phyloP scores from a whole-genome alignment of 257 asterid genomes.

The Ilex aquifolium region DNA sequence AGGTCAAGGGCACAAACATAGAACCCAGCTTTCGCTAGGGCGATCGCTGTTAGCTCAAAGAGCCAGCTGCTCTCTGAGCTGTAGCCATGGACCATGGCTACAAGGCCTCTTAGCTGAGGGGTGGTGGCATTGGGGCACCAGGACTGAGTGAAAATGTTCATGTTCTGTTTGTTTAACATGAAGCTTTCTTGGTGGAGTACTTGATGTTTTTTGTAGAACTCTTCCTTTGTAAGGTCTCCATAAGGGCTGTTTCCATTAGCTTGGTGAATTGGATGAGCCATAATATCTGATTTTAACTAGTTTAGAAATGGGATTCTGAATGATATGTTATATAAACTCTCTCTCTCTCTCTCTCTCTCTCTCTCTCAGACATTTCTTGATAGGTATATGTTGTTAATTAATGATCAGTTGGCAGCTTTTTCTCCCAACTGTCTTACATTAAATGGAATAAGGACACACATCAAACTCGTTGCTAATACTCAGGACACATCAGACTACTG shows the following conservation, averaged over 20 bases:
- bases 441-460: no score
- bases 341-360: no score
- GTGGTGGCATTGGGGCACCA: constrained; percentile 47
- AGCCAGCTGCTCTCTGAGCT: constrained; percentile 77
- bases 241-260: constrained; percentile 76
- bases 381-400: no score
- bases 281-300: not conserved
- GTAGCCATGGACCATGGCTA: constrained; percentile 85
- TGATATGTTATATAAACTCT: no score
- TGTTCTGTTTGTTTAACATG: constrained; percentile 45
- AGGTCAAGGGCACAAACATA: constrained; percentile 61
- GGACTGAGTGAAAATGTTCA: constrained; percentile 59
- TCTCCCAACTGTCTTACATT: no score
- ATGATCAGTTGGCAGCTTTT: no score
- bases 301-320: no score
- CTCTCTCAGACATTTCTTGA: no score
- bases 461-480: no score
- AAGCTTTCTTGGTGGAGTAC: constrained; percentile 51
- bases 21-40: constrained; percentile 67
- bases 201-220: constrained; percentile 58
- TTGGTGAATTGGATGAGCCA: constrained; percentile 68
- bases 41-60: constrained; percentile 68
- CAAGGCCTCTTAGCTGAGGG: constrained; percentile 31
- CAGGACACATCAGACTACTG: no score
- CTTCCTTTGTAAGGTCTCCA: constrained; percentile 49